Percentiles rank a stretch among this genome's conserved stretches.
Conservation (phyloP, 140 eudicot species). For the Anethum foeniculum region DNA sequence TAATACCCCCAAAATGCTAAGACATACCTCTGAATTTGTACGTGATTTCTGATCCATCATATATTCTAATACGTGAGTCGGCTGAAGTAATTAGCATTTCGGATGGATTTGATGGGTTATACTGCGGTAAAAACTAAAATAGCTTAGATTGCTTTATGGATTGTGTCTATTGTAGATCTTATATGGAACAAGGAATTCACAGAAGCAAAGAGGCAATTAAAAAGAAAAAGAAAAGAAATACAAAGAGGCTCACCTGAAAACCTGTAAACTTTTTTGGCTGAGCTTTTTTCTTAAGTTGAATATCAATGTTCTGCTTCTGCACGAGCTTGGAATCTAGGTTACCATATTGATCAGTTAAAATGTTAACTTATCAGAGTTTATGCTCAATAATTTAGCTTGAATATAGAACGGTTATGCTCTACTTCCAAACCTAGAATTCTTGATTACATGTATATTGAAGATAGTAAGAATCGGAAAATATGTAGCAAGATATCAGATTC, state of each 20-base stretch:
- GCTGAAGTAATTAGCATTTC: conserved; percentile 80
- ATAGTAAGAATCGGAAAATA: neutral
- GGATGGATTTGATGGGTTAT: conserved; percentile 52
- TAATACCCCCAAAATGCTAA: neutral
- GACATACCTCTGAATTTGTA: conserved; percentile 68
- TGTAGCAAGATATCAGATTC: conserved; percentile 3
- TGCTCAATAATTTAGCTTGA: neutral
- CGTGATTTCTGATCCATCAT: conserved; percentile 44
- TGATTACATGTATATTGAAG: neutral
- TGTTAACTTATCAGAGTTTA: neutral
- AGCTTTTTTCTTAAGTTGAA: conserved; percentile 49
- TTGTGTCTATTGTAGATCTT: neutral
- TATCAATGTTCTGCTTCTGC: conserved; percentile 40
- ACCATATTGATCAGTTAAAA: neutral
- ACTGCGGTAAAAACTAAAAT: conserved; percentile 29
- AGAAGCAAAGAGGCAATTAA: too few relatives aligned
- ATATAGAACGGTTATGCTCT: neutral
- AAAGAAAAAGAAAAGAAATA: neutral
- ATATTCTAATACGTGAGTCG: conserved; percentile 64
- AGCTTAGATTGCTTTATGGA: conserved; percentile 1
- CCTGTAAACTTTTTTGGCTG: conserved; percentile 71
- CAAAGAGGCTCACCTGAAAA: conserved; percentile 53
- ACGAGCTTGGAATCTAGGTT: conserved; percentile 57
- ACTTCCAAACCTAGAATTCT: neutral
- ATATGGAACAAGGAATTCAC: neutral